Evolutionary conservation across 495 filamentous ascomycete genomes (phyloP).

Genomic region (Lophiotrema nucula): DNA sequence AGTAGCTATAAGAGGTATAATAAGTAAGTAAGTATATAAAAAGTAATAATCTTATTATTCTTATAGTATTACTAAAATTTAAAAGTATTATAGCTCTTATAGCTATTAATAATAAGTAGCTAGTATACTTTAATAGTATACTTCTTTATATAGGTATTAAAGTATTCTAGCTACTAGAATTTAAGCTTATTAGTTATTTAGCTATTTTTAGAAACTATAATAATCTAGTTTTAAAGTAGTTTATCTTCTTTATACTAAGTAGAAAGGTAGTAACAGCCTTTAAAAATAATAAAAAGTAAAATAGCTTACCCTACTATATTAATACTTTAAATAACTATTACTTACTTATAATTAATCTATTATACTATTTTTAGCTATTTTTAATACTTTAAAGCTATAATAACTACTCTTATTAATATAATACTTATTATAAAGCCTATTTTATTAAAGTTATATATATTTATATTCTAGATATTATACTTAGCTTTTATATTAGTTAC

Average conservation of each 20-base stretch:
- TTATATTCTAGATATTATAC: background rate
- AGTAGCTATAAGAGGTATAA: background rate
- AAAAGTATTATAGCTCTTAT: background rate
- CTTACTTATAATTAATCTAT: background rate
- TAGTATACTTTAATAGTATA: background rate
- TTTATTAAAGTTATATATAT: constrained; percentile 7
- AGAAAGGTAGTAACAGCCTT: background rate
- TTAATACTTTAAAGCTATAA: background rate
- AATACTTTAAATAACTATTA: background rate
- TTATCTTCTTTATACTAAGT: background rate
- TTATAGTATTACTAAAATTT: background rate
- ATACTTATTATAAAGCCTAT: constrained; percentile 9
- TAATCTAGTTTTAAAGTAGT: background rate
- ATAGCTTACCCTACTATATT: background rate
- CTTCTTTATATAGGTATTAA: constrained; percentile 1
- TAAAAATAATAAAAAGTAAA: background rate
- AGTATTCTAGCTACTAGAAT: background rate
- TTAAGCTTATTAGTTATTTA: background rate
- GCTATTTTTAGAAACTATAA: constrained; percentile 2
- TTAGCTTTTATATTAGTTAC: constrained; percentile 7
- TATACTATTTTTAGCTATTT: background rate
- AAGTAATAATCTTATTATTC: background rate
- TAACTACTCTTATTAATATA: background rate
- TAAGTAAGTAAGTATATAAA: background rate
- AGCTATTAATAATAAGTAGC: background rate